These are phyloP conservation scores for Trifolium fragiferum DNA, from an alignment of 306 rosid genomes.

Conservation along the genomic window DNA sequence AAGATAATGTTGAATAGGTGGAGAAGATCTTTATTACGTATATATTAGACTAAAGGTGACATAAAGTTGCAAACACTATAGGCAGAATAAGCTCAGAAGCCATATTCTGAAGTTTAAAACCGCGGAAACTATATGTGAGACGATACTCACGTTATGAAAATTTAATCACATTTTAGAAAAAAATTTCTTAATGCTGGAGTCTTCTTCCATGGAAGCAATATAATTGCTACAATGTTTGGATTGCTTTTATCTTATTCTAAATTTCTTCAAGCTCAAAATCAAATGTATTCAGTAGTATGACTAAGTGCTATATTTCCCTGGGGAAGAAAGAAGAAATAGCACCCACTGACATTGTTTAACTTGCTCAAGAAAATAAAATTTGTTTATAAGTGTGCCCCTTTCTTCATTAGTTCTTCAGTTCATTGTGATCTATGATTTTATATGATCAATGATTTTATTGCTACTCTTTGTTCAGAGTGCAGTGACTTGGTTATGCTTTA, in stretches of 20 bases:
- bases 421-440: slow-evolving; percentile 6
- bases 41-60: not conserved
- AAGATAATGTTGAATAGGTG: not conserved
- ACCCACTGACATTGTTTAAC: not conserved
- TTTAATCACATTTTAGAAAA: not conserved
- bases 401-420: slow-evolving; percentile 10
- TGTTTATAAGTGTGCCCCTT: not conserved
- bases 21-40: not conserved
- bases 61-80: not conserved
- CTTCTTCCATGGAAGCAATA: not conserved
- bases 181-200: not conserved
- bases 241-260: slow-evolving; percentile 3
- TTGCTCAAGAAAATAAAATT: slow-evolving; percentile 1
- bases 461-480: slow-evolving; percentile 73
- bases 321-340: slow-evolving; percentile 15
- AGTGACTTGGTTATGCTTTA: slow-evolving; percentile 95
- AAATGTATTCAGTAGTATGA: not conserved
- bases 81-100: not conserved
- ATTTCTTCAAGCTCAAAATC: slow-evolving; percentile 16
- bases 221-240: not conserved
- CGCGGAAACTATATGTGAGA: not conserved
- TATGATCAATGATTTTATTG: slow-evolving; percentile 34
- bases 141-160: not conserved
- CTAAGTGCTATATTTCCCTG: not conserved
- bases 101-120: not conserved